phyloP scores from a whole-genome alignment of 441 rosid species.

The Lepidium campestre region DNA sequence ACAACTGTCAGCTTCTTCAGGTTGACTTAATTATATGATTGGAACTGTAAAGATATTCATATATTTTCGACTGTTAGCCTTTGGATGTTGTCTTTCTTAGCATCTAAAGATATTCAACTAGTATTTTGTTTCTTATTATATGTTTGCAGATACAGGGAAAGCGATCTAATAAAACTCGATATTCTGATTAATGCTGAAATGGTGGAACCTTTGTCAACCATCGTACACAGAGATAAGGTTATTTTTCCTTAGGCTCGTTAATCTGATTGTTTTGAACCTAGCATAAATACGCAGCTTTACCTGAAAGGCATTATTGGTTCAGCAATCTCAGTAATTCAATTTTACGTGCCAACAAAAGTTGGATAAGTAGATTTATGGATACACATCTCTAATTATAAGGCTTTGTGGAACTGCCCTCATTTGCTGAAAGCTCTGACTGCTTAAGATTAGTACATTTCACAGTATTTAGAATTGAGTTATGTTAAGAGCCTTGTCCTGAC shows the following conservation, averaged over 20 bases:
- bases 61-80: too few species aligned
- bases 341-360: neutral
- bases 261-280: neutral
- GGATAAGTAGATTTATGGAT: neutral
- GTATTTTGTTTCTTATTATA: conserved; percentile 12
- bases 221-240: conserved; percentile 92
- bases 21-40: neutral
- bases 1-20: neutral
- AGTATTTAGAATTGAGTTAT: neutral
- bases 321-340: neutral
- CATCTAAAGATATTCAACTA: neutral
- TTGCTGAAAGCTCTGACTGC: neutral
- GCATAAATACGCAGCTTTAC: neutral
- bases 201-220: conserved; percentile 89
- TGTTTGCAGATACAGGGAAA: conserved; percentile 67
- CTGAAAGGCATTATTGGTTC: neutral
- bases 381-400: neutral
- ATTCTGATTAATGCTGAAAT: conserved; percentile 77
- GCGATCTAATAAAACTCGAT: conserved; percentile 82
- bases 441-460: neutral
- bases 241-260: neutral
- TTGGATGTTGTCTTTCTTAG: neutral
- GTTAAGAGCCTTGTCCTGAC: neutral
- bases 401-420: neutral
- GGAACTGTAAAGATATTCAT: neutral